These are phyloP conservation scores for Leishmania tarentolae DNA, from an alignment of 208 protist genomes.

Conservation along the genomic window DNA sequence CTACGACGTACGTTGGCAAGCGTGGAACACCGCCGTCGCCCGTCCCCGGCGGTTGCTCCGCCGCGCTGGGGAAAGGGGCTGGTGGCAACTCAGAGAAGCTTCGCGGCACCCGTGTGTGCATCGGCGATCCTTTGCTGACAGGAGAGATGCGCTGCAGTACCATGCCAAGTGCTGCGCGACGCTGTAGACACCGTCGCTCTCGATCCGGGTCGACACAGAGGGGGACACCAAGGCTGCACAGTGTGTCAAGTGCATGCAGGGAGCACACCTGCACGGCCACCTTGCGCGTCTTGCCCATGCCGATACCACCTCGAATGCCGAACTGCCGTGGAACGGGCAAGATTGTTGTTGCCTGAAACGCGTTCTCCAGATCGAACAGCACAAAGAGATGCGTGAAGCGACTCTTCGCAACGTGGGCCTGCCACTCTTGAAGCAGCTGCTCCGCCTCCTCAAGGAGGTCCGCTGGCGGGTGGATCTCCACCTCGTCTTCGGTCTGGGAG, in stretches of 20 bases:
- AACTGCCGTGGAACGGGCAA: constrained; percentile 61
- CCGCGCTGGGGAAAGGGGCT: neutral
- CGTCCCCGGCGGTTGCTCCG: neutral
- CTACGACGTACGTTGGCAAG: constrained; percentile 70
- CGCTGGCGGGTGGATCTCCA: constrained; percentile 70
- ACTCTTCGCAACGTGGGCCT: constrained; percentile 58
- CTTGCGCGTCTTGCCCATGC: constrained; percentile 48
- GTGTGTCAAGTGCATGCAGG: constrained; percentile 74
- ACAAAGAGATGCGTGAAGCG: constrained; percentile 72
- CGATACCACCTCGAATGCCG: constrained; percentile 72
- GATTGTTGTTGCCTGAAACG: constrained; percentile 77
- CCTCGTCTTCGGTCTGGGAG: constrained; percentile 44
- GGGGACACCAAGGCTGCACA: constrained; percentile 56
- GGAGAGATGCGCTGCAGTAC: constrained; percentile 21
- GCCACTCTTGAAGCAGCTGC: constrained; percentile 57
- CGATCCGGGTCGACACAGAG: constrained; percentile 46
- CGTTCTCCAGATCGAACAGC: constrained; percentile 58
- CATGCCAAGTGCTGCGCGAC: constrained; percentile 41
- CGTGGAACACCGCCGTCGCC: constrained; percentile 20
- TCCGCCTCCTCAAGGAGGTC: constrained; percentile 57
- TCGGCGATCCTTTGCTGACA: neutral
- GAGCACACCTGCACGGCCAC: constrained; percentile 70
- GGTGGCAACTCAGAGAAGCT: constrained; percentile 17
- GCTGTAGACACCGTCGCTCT: constrained; percentile 50
- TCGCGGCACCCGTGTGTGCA: neutral